Evolutionary conservation across 2,329 filamentous ascomycete genomes (phyloP), one percentile per base, ranked within the genome.

Genomic region (Aquanectria penicillioides): DNA sequence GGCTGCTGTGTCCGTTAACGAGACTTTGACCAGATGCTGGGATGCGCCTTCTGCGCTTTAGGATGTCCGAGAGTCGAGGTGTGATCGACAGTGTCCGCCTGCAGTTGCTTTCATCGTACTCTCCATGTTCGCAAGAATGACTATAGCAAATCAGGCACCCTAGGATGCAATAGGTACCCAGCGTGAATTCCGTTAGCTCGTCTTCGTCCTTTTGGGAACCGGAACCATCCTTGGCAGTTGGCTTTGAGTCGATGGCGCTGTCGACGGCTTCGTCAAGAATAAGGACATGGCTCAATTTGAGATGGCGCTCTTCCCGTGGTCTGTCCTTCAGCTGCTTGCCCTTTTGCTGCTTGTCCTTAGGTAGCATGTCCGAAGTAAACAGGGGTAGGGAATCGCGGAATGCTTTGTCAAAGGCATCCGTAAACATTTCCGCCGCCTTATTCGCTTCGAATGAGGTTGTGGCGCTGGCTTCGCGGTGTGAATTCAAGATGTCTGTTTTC

Each of bases 51-150:
- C 71, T 69, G 22, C 64, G 66, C 50, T 67, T 73, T n/a, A 76
- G 53, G 9, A 69, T 67, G 28, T 76, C 73, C 6, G 73, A 74
- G 9, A 76, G 67, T n/a, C 67, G 69, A 6, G 73, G 71, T 6
- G 71, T 67, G 34, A 86, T 75, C 3, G 83, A 84, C 65, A 86
- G 83, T 3, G 80, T 82, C 28, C 81, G 78, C 65, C 85, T 83
- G 58, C 84, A 69, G 40, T 80, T 80, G 41, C 73, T 83, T 47
- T 82, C 81, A 52, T 85, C 82, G 48, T 86, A 86, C 51, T 86
- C 84, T 40, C 85, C 85, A 61, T 88, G 85, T 66, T 87, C 85
- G 58, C 85, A 88, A 11, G 84, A 86, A 69, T 87, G 82, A 47
- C 83, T 83, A 66, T 80, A 84, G 71, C 85, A 88, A 48, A 86